A percentile compares a stretch with the other conserved stretches of the same genome.
These are phyloP conservation scores for Carex kokanica DNA, from an alignment of 176 grass and related monocot species.

Conservation along the genomic window DNA sequence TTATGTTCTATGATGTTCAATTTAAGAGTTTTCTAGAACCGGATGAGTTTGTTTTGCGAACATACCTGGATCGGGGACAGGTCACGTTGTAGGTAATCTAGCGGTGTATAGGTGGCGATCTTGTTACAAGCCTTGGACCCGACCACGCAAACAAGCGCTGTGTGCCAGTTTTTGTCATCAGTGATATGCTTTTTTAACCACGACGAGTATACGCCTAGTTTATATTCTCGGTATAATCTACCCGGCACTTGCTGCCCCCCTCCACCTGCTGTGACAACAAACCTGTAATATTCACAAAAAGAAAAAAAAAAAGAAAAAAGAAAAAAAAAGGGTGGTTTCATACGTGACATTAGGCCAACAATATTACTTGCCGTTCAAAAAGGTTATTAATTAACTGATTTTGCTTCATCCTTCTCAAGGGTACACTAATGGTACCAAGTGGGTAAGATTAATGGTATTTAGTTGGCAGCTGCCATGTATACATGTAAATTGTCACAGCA, in stretches of 20 bases:
- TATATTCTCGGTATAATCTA: slow-evolving; percentile 77
- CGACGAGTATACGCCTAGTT: slow-evolving; percentile 48
- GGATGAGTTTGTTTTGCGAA: neutral
- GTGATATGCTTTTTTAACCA: slow-evolving; percentile 68
- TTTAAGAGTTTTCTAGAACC: neutral
- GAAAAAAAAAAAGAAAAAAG: neutral
- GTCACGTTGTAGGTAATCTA: slow-evolving; percentile 80
- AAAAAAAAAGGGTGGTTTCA: neutral
- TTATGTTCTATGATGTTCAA: neutral
- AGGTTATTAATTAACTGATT: neutral
- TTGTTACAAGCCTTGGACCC: slow-evolving; percentile 70
- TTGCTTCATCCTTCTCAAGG: neutral
- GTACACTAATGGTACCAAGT: too few species aligned
- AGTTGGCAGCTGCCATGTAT: neutral
- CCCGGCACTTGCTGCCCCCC: slow-evolving; percentile 55
- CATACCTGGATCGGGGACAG: slow-evolving; percentile 84
- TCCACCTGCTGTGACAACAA: slow-evolving; percentile 61
- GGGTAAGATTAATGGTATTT: too few species aligned
- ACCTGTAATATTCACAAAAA: neutral
- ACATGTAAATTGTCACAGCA: neutral
- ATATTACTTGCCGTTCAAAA: neutral
- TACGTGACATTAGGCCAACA: neutral
- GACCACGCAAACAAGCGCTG: slow-evolving; percentile 66
- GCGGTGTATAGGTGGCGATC: slow-evolving; percentile 66
- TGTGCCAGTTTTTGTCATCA: slow-evolving; percentile 56